A percentile compares a stretch with the other conserved stretches of the same genome.
phyloP scores from a whole-genome alignment of 139 green algal genomes.

The Spirogloea muscicola region DNA sequence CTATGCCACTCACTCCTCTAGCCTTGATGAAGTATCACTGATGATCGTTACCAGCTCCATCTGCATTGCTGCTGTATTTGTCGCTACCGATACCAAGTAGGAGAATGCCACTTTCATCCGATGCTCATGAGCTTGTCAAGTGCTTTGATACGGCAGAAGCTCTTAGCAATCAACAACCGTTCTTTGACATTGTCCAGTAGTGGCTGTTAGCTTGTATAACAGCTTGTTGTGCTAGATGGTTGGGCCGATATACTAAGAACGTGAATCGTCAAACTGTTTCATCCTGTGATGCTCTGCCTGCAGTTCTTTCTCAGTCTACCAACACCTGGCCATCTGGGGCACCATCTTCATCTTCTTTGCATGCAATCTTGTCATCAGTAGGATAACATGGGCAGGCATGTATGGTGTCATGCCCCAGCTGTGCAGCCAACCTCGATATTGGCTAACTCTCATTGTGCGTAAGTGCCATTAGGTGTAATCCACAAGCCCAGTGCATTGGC shows the following conservation, averaged over 20 bases:
- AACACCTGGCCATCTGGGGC: slow-evolving; percentile 11
- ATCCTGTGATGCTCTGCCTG: slow-evolving; percentile 5
- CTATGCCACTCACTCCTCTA: not conserved
- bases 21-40: not conserved
- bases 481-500: too few species aligned
- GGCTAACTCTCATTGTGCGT: not conserved
- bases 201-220: not conserved
- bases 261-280: not conserved
- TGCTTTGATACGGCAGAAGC: not conserved
- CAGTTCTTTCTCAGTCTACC: slow-evolving; percentile 28
- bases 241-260: not conserved
- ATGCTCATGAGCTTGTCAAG: not conserved
- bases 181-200: not conserved
- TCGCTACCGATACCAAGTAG: not conserved
- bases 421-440: not conserved
- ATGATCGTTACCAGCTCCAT: not conserved
- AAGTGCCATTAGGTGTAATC: too few species aligned
- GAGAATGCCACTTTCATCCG: not conserved
- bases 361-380: slow-evolving; percentile 5
- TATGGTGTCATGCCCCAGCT: slow-evolving; percentile 10
- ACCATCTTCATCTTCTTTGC: slow-evolving; percentile 20
- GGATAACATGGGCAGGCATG: slow-evolving; percentile 6
- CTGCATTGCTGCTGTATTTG: not conserved
- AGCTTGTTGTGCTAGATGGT: not conserved
- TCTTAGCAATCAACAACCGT: too few species aligned